Conservation (phyloP, 2,329 filamentous ascomycete genomes). For the Cytospora paraplurivora region DNA sequence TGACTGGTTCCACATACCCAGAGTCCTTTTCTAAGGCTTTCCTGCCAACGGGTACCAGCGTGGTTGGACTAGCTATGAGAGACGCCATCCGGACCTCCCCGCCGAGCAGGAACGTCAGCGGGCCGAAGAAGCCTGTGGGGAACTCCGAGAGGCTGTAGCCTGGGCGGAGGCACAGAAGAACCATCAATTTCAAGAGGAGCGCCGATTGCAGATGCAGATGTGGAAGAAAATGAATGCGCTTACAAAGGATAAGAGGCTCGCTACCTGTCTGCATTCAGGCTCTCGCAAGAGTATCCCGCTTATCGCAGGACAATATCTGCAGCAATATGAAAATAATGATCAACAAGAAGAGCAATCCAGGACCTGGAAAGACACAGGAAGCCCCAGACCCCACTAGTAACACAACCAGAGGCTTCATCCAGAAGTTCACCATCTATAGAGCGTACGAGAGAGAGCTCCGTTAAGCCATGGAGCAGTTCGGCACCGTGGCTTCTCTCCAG, state of each 20-base stretch:
- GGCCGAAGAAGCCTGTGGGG: neutral
- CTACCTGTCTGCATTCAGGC: constrained; percentile 32
- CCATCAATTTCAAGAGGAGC: neutral
- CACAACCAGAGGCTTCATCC: constrained; percentile 3
- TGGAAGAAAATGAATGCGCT: constrained; percentile 28
- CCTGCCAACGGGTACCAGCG: neutral
- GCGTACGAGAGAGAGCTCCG: neutral
- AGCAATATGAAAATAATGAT: constrained; percentile 2
- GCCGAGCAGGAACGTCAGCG: neutral
- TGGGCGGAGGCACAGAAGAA: neutral
- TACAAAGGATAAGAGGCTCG: constrained; percentile 30
- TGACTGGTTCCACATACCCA: too few relatives aligned
- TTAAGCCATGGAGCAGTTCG: constrained; percentile 17
- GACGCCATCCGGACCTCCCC: neutral
- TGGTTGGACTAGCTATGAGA: neutral
- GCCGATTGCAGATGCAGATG: constrained; percentile 29
- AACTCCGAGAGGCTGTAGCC: too few relatives aligned
- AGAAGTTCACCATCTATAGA: neutral
- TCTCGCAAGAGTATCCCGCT: constrained; percentile 31
- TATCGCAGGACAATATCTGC: too few relatives aligned
- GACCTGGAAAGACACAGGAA: neutral
- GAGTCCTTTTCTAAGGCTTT: neutral
- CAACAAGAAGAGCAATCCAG: neutral
- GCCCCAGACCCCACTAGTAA: neutral
- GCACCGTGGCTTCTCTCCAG: constrained; percentile 7